A percentile compares a stretch with the other conserved stretches of the same genome.
Conservation (phyloP, 441 rosid genomes). For the Isatis lusitanica region DNA sequence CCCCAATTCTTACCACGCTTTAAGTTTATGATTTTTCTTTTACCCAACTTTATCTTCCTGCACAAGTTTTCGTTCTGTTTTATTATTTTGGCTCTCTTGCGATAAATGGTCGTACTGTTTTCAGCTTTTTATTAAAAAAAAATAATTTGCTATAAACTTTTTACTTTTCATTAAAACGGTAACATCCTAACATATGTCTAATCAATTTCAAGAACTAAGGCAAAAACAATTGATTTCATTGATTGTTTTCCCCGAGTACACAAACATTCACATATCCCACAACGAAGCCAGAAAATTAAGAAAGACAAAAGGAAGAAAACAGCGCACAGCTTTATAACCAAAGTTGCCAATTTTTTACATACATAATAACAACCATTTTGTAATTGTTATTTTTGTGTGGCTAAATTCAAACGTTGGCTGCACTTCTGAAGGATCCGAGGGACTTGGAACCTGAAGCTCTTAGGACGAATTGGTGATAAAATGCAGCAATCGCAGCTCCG, state of each 20-base stretch:
- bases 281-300: background rate
- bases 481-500: constrained; percentile 67
- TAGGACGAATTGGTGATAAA: constrained; percentile 51
- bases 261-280: constrained; percentile 27
- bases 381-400: constrained; percentile 5
- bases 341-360: constrained; percentile 28
- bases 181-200: no score
- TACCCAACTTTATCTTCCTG: no score
- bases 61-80: no score
- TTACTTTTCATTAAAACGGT: no score
- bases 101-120: no score
- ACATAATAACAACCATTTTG: constrained; percentile 24
- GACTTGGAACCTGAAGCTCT: constrained; percentile 45
- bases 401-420: constrained; percentile 26
- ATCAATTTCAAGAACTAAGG: background rate
- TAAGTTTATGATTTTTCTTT: no score
- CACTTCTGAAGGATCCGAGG: constrained; percentile 38
- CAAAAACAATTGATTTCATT: constrained; percentile 33
- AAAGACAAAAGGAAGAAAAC: background rate
- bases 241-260: constrained; percentile 23
- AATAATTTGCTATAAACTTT: no score
- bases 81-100: no score
- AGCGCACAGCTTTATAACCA: background rate
- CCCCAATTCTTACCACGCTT: no score
- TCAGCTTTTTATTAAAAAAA: no score